Conservation (phyloP, 805 yeast genomes). For the Kazachstania africana region DNA sequence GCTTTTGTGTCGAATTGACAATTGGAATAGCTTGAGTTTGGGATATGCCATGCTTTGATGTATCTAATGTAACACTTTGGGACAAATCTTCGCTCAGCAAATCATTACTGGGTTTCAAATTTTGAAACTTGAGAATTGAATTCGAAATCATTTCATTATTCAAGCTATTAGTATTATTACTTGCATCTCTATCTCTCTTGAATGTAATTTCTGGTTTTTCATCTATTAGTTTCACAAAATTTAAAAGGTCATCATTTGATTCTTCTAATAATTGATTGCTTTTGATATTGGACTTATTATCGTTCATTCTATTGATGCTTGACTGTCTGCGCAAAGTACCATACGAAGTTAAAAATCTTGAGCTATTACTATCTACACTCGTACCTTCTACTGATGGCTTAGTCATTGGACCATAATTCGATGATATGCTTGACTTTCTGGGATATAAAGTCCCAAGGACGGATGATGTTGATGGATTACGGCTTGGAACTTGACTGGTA, state of each 20-base stretch:
- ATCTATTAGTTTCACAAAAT: constrained; percentile 62
- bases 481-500: constrained; percentile 22
- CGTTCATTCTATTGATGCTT: constrained; percentile 22
- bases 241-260: constrained; percentile 38
- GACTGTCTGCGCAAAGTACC: constrained; percentile 53
- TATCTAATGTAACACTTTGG: constrained; percentile 33
- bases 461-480: constrained; percentile 35
- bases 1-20: constrained; percentile 1
- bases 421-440: constrained; percentile 30
- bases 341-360: constrained; percentile 61
- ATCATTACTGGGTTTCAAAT: constrained; percentile 41
- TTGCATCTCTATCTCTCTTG: constrained; percentile 5
- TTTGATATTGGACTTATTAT: constrained; percentile 4
- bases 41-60: constrained; percentile 1
- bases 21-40: neutral
- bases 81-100: constrained; percentile 43
- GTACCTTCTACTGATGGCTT: constrained; percentile 3
- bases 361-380: constrained; percentile 33
- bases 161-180: constrained; percentile 2
- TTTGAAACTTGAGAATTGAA: constrained; percentile 40
- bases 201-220: constrained; percentile 41
- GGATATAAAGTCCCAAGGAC: constrained; percentile 30
- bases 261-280: neutral
- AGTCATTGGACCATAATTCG: constrained; percentile 15
- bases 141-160: constrained; percentile 25